Base-by-base conservation (phyloP, 345 rosid genomes). In the Murraya koenigii region DNA sequence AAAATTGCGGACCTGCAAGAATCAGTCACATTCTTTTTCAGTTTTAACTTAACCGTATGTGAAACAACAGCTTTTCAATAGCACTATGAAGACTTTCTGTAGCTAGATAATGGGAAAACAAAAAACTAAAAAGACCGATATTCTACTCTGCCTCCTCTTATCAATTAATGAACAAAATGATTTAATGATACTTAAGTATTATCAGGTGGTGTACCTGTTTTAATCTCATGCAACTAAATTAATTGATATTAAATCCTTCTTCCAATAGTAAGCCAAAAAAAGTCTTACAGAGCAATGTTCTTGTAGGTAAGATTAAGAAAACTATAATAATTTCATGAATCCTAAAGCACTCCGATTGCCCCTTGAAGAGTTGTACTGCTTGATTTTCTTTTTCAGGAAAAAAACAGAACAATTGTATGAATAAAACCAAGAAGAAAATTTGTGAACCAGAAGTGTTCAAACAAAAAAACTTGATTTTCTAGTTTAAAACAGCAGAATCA, bases 1-100 rank as follows among this genome's bases (percentile, higher is more conserved):
- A 79, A 91, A 88, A 87, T 84, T 88, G 52, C 97, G 97, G 47
- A 94, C 97, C 99, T 94, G 85, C 81, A 84, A 71, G 80, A 28
- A 62, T 38, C 55, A 76, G 62, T 59, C 55, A 62, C 14, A 61
- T 69, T 71, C 11, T 2, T 49, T 75, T 22, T 22, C 56, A 80
- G 62, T 60, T 76, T 68, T 41, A 78, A 30, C 70, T 66, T 63
- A 49, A 49, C 65, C 10, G 65, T 33, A 62, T 23, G 59, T 70
- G 33, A 66, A 49, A 71, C 41, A 70, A 63, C 36, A 67, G 20
- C 38, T 38, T 63, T 64, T 49, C 41, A 32, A 52, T 3, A 9
- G 56, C 30, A 68, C 41, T 67, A 33, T 56, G 33, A 55, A 55
- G 19, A 71, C 3, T 39, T 26, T 6, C 25, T 30, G 58, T 47